These are phyloP conservation scores for Aphanomyces invadans DNA, from an alignment of 352 stramenopile species.

Conservation along the genomic window DNA sequence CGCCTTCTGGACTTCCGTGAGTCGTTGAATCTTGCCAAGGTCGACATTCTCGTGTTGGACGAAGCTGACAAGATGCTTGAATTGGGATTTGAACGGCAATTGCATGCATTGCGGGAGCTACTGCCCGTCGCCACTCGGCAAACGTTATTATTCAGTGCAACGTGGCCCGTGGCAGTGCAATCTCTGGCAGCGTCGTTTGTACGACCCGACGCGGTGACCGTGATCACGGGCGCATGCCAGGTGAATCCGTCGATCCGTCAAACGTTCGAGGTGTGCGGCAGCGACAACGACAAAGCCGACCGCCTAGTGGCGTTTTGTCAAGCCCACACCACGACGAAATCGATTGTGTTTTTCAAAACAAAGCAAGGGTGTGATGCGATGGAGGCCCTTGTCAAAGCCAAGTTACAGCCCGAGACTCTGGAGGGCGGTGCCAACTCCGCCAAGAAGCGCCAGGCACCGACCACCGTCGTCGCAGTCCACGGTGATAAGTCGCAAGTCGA, in stretches of 20 bases:
- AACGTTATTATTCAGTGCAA: constrained; percentile 95
- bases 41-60: constrained; percentile 90
- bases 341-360: constrained; percentile 96
- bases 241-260: constrained; percentile 31
- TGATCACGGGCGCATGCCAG: constrained; percentile 81
- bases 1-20: constrained; percentile 95
- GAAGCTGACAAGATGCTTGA: constrained; percentile 98
- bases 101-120: constrained; percentile 89
- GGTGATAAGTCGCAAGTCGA: constrained; percentile 68
- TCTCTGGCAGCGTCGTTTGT: constrained; percentile 91
- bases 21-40: constrained; percentile 81
- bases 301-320: constrained; percentile 84
- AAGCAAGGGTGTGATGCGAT: constrained; percentile 94
- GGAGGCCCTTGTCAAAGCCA: constrained; percentile 67
- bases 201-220: constrained; percentile 80
- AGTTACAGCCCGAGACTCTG: constrained; percentile 37
- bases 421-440: not conserved
- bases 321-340: constrained; percentile 80
- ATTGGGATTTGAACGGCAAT: constrained; percentile 96
- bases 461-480: constrained; percentile 66
- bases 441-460: constrained; percentile 49
- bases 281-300: constrained; percentile 69
- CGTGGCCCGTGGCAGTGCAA: constrained; percentile 93
- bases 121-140: constrained; percentile 57
- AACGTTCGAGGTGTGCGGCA: constrained; percentile 25